Base-by-base conservation (phyloP, 2,329 filamentous ascomycete species). In the Trichoderma cornu-damae region DNA sequence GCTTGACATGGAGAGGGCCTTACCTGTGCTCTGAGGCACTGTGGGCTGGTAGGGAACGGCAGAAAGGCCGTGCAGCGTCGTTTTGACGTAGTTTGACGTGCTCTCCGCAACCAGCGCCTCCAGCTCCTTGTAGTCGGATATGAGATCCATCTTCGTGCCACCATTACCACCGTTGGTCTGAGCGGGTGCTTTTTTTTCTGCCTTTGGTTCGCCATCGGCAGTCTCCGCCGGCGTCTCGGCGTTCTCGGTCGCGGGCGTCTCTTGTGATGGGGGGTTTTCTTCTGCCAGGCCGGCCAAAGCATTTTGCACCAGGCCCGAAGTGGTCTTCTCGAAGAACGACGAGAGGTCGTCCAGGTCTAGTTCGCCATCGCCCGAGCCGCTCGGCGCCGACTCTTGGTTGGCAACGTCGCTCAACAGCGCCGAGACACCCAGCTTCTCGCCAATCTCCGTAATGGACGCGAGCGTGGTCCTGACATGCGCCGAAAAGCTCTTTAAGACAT, bases 51-150 rank as follows among this genome's bases (percentile, higher is more conserved):
- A 76, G 0, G 74, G 72, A 30, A 73, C 69, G 18, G 74, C 73
- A 2, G 75, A 76, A 11, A 77, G 61, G 22, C 72, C 73, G 59
- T 75, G 70, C 6, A 77, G 64, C 3, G 75, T 77, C 4, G 71
- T 77, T 57, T 72, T 72, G 38, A 77, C 75, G 52, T 77, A 77
- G 57, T 76, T 73, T 8, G 72, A 73, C 0, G 74, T 77, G 60
- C 74, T 76, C 61, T 75, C 73, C 0, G 73, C 74, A 9, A 77
- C 74, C 20, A 76, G 64, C 6, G 74, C 74, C 59, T 75, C 71
- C 5, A 77, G 65, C 40, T 76, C 74, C 59, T 76, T 73, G 50
- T 74, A 74, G 57, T 77, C 73, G 6, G 69, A 73, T 59, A 67
- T 68, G 38, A 68, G 54, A 38, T 72, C 69, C 35, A 68, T 61